phyloP scores from a whole-genome alignment of 2,329 filamentous ascomycete genomes.

The Aureobasidium lini region DNA sequence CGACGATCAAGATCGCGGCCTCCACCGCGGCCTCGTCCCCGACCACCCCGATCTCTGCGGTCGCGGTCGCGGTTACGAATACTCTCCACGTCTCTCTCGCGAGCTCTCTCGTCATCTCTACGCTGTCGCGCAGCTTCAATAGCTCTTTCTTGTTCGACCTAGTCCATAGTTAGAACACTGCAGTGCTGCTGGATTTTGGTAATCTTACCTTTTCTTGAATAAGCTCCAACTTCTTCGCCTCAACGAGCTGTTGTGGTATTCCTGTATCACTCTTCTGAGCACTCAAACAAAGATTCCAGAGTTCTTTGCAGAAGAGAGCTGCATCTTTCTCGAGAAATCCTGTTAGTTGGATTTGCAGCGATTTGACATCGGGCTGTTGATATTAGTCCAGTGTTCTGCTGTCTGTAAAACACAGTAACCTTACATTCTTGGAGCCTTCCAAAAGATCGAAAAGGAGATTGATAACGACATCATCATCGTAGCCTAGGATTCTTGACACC shows the following conservation, averaged over 20 bases:
- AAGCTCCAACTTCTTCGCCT: conserved; percentile 92
- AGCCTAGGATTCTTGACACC: conserved; percentile 80
- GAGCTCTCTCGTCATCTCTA: conserved; percentile 62
- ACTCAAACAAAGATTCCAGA: conserved; percentile 88
- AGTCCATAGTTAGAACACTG: background rate
- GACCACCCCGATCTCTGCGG: conserved; percentile 30
- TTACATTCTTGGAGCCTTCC: conserved; percentile 69
- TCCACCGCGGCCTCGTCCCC: conserved; percentile 38
- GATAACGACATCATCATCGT: conserved; percentile 91
- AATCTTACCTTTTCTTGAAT: conserved; percentile 79
- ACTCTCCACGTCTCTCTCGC: conserved; percentile 62
- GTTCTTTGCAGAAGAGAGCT: conserved; percentile 77
- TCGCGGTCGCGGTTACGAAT: conserved; percentile 62
- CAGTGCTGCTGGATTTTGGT: background rate
- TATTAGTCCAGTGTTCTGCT: background rate
- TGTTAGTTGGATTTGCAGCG: conserved; percentile 86
- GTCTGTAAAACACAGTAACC: conserved; percentile 28
- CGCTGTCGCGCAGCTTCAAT: conserved; percentile 66
- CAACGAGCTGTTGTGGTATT: conserved; percentile 86
- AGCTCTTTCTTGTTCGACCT: conserved; percentile 77
- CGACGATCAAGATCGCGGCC: conserved; percentile 44
- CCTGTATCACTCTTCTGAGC: conserved; percentile 83
- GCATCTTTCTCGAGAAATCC: conserved; percentile 95
- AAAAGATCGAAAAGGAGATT: conserved; percentile 66
- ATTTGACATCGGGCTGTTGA: conserved; percentile 83